Evolutionary conservation across 1,284 basidiomycete genomes (phyloP), one percentile per base, ranked within the genome.

Genomic region (Bjerkandera adusta): DNA sequence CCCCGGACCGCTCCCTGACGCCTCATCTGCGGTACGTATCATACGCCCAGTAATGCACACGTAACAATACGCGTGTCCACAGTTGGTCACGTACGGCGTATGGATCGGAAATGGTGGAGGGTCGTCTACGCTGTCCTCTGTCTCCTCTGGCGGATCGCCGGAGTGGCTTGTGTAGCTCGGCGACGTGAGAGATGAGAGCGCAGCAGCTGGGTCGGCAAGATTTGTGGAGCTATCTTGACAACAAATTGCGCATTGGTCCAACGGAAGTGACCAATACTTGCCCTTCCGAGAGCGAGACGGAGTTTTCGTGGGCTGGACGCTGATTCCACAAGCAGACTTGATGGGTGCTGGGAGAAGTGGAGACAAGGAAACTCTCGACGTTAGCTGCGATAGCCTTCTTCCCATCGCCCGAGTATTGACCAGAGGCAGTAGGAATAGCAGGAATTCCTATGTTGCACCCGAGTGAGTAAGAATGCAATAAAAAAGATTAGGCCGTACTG

Each of bases 401-500:
- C 89, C 77, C 20, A 85, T 68, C 34, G 74, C 72, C 54, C 77
- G 85, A 33, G 77, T 73, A 55, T 83, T 85, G 54, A 98, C 71
- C 27, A 97, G 76, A 0, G 97, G 97, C 2, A 99, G 72, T 5
- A 95, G 68, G 70, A 98, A 98, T 35, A 99, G 73, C 21, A 98
- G 73, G 67, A 99, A 98, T 77, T 99, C 96, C 94, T 97, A 58
- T 10, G n/a, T 22, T 35, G 41, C 21, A 18, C 21, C 24, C 26
- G 18, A 36, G 18, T 16, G 1, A 55, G 41, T 47, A 45, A 33
- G 6, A 25, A 46, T 15, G 24, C 39, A 36, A 39, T 12, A 26
- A 21, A 36, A 47, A 27, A 39, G 21, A 21, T 10, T 13, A 25
- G 27, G 39, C 68, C 87, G 53, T 63, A 94, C 93, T 1, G 96